Base-by-base conservation (phyloP, 2,329 filamentous ascomycete genomes). In the Fusarium longipes region DNA sequence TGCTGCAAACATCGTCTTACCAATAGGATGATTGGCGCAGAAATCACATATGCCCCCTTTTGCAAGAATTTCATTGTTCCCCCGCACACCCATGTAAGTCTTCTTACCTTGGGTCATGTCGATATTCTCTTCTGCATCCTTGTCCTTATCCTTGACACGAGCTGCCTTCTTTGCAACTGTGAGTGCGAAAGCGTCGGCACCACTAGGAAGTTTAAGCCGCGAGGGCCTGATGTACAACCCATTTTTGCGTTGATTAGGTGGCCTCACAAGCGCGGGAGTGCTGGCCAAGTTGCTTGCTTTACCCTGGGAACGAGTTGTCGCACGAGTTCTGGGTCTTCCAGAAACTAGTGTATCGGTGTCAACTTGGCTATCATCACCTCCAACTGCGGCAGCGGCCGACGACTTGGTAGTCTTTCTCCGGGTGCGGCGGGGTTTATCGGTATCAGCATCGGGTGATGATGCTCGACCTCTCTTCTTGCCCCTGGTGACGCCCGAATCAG, bases 11-110 rank as follows among this genome's bases (percentile, higher is more conserved):
- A 43, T 45, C 18, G 15, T 12, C 49, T 42, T 39, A 8, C 67
- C 68, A 6, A 25, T 9, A 3, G 58, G 42, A 32, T 67, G 12
- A 14, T 50, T 59, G 25, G 22, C 33, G 42, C 68, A 71, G 40
- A 70, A 71, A 6, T 63, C 29, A 42, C 70, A 71, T 15, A 48
- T 30, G 18, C 14, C 30, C 8, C 22, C 27, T 18, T 2, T 2
- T 9, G 8, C 2, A 29, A 24, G 17, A 7, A 17, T 11, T 24
- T 49, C 18, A 29, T 40, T 2, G 24, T 56, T 14, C 25, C n/a
- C 18, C 30, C 29, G 45, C 24, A 22, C 20, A 4, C 22, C 18
- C 10, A 9, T 32, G 15, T 6, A 3, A 24, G 12, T 5, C 22
- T 33, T n/a, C 12, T 8, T 22, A 12, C 10, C 8, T 27, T 49